Percentiles rank a stretch among this genome's conserved stretches.
phyloP scores from a whole-genome alignment of 1,139 yeast genomes.

The Yamadazyma mexicana region DNA sequence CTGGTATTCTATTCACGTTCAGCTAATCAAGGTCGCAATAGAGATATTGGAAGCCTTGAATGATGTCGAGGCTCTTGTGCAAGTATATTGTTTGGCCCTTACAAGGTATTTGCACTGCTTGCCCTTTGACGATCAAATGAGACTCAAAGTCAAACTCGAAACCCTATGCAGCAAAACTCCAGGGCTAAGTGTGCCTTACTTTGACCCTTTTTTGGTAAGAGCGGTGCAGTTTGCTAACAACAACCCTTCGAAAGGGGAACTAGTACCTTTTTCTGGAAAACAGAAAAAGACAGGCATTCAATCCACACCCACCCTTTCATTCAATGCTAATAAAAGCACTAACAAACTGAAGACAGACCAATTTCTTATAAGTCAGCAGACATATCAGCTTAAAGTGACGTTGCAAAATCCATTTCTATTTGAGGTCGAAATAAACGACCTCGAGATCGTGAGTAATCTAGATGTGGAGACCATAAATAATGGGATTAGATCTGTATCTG shows the following conservation, averaged over 20 bases:
- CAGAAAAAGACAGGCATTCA: constrained; percentile 12
- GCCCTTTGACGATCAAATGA: constrained; percentile 37
- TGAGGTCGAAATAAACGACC: constrained; percentile 61
- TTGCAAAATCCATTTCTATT: constrained; percentile 83
- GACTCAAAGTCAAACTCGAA: constrained; percentile 28
- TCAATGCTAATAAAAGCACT: constrained; percentile 4
- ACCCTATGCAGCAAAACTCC: constrained; percentile 17
- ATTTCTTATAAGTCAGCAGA: constrained; percentile 55
- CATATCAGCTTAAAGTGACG: constrained; percentile 51
- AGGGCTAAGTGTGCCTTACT: constrained; percentile 42
- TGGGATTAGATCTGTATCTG: constrained; percentile 7
- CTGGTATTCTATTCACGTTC: constrained; percentile 63
- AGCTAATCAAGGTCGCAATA: constrained; percentile 56
- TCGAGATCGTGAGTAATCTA: constrained; percentile 42
- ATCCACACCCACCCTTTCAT: constrained; percentile 37
- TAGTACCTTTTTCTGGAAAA: constrained; percentile 36
- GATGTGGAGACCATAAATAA: constrained; percentile 28
- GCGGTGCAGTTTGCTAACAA: constrained; percentile 38
- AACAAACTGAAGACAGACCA: constrained; percentile 25
- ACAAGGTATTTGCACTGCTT: constrained; percentile 54
- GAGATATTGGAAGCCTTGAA: constrained; percentile 50
- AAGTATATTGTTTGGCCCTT: constrained; percentile 52
- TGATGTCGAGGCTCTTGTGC: constrained; percentile 48
- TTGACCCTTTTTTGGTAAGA: constrained; percentile 72
- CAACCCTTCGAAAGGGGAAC: constrained; percentile 24